Conservation (phyloP, 208 protist species). For the Trichomonas vaginalis region DNA sequence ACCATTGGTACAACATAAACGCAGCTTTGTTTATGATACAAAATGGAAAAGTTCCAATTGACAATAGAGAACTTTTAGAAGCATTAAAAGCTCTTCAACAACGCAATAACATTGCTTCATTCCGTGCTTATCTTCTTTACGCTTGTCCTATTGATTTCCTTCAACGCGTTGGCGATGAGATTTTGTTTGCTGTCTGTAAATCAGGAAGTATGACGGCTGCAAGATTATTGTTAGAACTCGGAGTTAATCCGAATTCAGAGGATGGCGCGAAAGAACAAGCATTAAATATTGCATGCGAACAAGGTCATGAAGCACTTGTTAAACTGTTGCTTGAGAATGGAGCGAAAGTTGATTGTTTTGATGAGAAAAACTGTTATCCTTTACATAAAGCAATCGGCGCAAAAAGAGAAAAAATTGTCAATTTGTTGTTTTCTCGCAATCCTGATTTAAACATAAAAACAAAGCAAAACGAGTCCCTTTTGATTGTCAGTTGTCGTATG, state of each 20-base stretch:
- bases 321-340: not conserved
- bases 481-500: not conserved
- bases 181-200: not conserved
- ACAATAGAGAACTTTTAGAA: not conserved
- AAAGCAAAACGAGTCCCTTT: not conserved
- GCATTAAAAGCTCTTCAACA: not conserved
- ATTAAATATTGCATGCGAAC: not conserved
- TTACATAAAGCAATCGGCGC: not conserved
- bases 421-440: not conserved
- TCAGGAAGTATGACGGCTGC: not conserved
- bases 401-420: not conserved
- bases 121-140: not conserved
- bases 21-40: not conserved
- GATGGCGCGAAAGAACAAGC: not conserved
- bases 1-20: not conserved
- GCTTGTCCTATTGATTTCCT: not conserved
- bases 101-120: not conserved
- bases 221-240: not conserved
- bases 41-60: not conserved
- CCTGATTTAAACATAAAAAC: not conserved
- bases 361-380: not conserved
- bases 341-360: not conserved
- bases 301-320: not conserved
- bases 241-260: not conserved
- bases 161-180: not conserved